phyloP scores from a whole-genome alignment of 192 early-diverging fungal genomes.

The Entomortierella lignicola region DNA sequence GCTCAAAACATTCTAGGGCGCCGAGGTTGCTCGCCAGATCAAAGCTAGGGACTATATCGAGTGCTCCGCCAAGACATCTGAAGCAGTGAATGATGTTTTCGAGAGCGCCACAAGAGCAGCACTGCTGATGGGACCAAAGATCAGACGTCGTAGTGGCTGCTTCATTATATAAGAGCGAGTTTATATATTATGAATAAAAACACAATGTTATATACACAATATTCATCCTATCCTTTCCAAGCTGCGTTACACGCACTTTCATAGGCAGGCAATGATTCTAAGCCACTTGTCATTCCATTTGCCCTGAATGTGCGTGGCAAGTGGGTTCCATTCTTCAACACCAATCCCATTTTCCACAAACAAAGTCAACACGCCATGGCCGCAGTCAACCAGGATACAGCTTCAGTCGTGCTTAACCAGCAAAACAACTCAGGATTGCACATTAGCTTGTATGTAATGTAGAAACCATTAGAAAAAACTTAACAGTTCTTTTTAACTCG shows the following conservation, averaged over 20 bases:
- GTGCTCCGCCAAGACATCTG: constrained; percentile 85
- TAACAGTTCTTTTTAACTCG: too few relatives aligned
- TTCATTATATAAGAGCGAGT: too few relatives aligned
- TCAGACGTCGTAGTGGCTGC: too few relatives aligned
- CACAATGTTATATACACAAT: too few relatives aligned
- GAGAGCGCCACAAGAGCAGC: constrained; percentile 85
- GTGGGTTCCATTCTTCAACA: constrained; percentile 13
- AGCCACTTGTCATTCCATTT: too few relatives aligned
- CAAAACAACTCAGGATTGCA: constrained; percentile 67
- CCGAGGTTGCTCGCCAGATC: constrained; percentile 82
- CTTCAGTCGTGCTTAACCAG: constrained; percentile 62
- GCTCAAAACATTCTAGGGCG: constrained; percentile 67
- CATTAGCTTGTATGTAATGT: constrained; percentile 57
- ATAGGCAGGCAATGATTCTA: too few relatives aligned
- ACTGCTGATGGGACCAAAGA: constrained; percentile 63
- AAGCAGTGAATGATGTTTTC: constrained; percentile 91
- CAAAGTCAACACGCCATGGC: constrained; percentile 21
- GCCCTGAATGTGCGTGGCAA: constrained; percentile 28
- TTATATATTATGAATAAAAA: too few relatives aligned
- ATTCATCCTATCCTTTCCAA: too few relatives aligned
- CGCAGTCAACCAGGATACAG: constrained; percentile 38
- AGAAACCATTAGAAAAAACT: too few relatives aligned
- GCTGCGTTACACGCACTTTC: too few relatives aligned
- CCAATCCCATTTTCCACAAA: not conserved
- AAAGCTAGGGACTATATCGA: constrained; percentile 89